phyloP scores from a whole-genome alignment of 2,329 filamentous ascomycete genomes.

The Trichoderma cornu-damae region DNA sequence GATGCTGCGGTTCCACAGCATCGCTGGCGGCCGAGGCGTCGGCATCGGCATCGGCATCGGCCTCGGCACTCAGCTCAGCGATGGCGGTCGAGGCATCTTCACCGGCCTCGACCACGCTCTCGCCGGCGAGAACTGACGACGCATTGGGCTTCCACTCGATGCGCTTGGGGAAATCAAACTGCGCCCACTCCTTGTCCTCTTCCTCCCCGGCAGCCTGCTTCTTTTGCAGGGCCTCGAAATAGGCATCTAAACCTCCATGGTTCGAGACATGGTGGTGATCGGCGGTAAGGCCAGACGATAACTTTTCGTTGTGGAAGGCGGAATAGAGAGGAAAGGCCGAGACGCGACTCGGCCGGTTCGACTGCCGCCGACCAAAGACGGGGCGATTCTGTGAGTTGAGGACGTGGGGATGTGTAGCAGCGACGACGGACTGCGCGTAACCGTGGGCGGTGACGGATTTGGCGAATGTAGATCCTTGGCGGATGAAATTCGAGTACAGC shows the following conservation, averaged over 20 bases:
- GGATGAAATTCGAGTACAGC: slow-evolving; percentile 77
- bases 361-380: slow-evolving; percentile 56
- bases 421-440: slow-evolving; percentile 96
- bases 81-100: neutral
- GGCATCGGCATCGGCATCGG: slow-evolving; percentile 33
- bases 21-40: slow-evolving; percentile 33
- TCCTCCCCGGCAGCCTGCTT: slow-evolving; percentile 58
- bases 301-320: slow-evolving; percentile 62
- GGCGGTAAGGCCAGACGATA: slow-evolving; percentile 42
- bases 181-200: slow-evolving; percentile 77
- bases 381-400: slow-evolving; percentile 67
- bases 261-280: slow-evolving; percentile 52
- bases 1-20: slow-evolving; percentile 35
- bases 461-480: slow-evolving; percentile 77
- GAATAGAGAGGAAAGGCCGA: slow-evolving; percentile 63
- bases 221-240: slow-evolving; percentile 85
- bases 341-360: slow-evolving; percentile 50
- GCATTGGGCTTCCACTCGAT: slow-evolving; percentile 78
- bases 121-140: slow-evolving; percentile 54
- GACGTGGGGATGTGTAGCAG: slow-evolving; percentile 76
- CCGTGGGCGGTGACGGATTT: slow-evolving; percentile 96
- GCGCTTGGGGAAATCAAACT: slow-evolving; percentile 81
- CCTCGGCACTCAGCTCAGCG: slow-evolving; percentile 30
- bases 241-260: slow-evolving; percentile 74
- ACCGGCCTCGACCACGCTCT: slow-evolving; percentile 40